phyloP scores from a whole-genome alignment of 2,329 filamentous ascomycete genomes.

The Botrytis fabae region DNA sequence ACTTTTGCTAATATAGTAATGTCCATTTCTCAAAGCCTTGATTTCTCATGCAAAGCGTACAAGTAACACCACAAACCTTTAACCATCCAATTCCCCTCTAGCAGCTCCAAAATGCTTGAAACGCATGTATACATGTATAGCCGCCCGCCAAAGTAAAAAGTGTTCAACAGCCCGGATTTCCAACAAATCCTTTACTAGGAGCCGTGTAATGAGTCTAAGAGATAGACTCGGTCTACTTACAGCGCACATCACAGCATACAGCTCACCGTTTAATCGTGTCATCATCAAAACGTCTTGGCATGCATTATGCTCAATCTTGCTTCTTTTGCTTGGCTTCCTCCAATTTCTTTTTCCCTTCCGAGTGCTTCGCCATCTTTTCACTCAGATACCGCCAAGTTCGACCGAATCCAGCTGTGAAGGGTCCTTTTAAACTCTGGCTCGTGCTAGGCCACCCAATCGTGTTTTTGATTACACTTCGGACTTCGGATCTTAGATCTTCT shows the following conservation, averaged over 20 bases:
- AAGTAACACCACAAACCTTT: not conserved
- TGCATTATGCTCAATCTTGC: conserved; percentile 10
- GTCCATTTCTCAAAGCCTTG: not conserved
- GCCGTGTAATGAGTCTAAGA: conserved; percentile 11
- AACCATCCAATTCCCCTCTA: conserved; percentile 10
- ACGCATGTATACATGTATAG: not conserved
- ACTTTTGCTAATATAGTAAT: conserved; percentile 8
- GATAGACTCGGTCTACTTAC: conserved; percentile 15
- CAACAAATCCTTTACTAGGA: not conserved
- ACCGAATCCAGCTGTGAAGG: conserved; percentile 72
- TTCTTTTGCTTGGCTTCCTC: conserved; percentile 17
- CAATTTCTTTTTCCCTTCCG: conserved; percentile 39
- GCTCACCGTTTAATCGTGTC: conserved; percentile 7
- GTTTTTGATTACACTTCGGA: conserved; percentile 76
- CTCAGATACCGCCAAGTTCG: conserved; percentile 73
- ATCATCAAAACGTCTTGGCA: conserved; percentile 3
- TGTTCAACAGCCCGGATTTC: not conserved
- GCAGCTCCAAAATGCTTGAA: conserved; percentile 7
- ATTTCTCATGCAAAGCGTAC: not conserved
- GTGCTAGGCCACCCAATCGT: conserved; percentile 93
- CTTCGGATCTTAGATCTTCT: conserved; percentile 65
- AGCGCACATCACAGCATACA: conserved; percentile 17
- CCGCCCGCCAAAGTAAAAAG: not conserved
- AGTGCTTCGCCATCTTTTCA: conserved; percentile 75
- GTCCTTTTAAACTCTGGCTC: conserved; percentile 80